Conservation (phyloP, 2,329 filamentous ascomycete genomes). For the Colletotrichum graminicola region DNA sequence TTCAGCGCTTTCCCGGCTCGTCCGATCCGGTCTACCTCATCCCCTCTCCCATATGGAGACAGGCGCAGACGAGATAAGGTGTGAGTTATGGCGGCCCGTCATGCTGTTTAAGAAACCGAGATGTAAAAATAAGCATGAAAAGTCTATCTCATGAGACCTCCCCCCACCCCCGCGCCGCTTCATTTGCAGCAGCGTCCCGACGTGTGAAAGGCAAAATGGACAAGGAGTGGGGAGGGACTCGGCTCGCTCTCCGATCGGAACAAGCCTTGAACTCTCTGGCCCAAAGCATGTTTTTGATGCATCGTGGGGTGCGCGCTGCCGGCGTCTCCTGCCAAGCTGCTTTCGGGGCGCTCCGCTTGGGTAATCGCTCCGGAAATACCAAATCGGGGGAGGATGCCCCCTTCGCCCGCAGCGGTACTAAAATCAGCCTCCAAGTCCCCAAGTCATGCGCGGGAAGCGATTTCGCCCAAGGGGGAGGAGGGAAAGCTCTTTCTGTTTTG, state of each 20-base stretch:
- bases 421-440: background rate
- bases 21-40: too few species aligned
- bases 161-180: background rate
- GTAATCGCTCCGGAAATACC: background rate
- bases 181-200: background rate
- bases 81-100: background rate
- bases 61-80: background rate
- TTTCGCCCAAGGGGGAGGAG: too few species aligned
- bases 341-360: background rate
- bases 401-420: background rate
- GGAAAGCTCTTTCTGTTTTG: background rate
- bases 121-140: background rate
- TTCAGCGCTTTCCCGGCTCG: too few species aligned
- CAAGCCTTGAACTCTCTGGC: background rate
- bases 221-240: background rate
- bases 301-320: background rate
- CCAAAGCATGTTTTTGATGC: background rate
- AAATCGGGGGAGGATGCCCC: background rate
- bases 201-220: background rate
- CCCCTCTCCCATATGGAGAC: too few species aligned
- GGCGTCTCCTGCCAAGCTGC: background rate
- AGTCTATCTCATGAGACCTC: background rate
- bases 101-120: background rate
- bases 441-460: background rate
- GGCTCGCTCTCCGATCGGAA: background rate